Evolutionary conservation across 495 filamentous ascomycete species (phyloP), one percentile per base, ranked within the genome.

Genomic region (Annulohypoxylon moriforme): DNA sequence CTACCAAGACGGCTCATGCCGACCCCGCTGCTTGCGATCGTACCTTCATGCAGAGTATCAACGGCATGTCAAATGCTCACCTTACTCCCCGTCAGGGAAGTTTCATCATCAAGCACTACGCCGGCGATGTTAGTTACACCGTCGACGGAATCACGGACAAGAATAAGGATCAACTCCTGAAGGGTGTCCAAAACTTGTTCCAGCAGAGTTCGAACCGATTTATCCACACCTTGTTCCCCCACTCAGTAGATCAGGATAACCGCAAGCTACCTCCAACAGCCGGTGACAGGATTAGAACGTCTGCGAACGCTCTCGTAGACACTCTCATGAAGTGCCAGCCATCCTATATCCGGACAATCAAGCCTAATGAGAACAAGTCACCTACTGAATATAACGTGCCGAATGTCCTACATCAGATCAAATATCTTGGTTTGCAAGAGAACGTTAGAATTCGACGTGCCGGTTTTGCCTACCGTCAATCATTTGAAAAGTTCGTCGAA

Each of bases 61-160:
- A 96, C 78, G 90, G 91, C 69, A 90, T 99, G 78, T 89, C 89
- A 1, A 96, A 99, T 76, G 89, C 92, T 13, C 94, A 98, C 76
- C 93, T 99, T 65, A 93, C 96, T 61, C 91, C 90, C 56, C 89
- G 96, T 7, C 95, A 98, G 79, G 95, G 95, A 38, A 94, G 94
- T 72, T 99, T 99, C 81, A 93, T 99, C 68, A 91, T 99, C 81
- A 99, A 98, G 83, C 96, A 99, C 79, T 99, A 99, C 75, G 96
- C 96, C 60, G 96, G 96, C 81, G 96, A 99, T 82, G 96, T 99
- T 67, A 92, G 89, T 75, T 99, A 99, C 80, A 91, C 92, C 14
- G 89, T 99, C 25, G 92, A 96, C 40, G 96, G 96, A 59, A 99
- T 99, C 88, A 99, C 96, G 3, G 96, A 99, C 76, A 99, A 98